These are phyloP conservation scores for Cercospora citrullina DNA, from an alignment of 2,329 filamentous ascomycete genomes.

Conservation along the genomic window DNA sequence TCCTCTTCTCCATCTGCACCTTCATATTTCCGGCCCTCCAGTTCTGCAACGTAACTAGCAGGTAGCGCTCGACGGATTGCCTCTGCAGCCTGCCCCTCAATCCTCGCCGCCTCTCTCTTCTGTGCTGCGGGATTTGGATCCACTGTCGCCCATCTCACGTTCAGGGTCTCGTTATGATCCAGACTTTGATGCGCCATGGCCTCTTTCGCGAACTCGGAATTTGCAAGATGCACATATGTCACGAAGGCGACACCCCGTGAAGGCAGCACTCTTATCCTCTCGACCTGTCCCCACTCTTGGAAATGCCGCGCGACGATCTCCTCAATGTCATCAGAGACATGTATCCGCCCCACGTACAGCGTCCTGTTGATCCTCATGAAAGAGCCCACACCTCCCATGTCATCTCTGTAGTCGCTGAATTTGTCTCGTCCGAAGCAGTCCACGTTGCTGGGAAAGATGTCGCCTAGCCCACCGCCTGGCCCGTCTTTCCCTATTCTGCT, in stretches of 20 bases:
- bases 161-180: constrained; percentile 88
- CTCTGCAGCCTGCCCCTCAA: constrained; percentile 96
- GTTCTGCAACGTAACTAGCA: constrained; percentile 85
- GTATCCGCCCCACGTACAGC: constrained; percentile 88
- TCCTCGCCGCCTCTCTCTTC: constrained; percentile 80
- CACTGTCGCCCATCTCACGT: constrained; percentile 94
- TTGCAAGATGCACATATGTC: constrained; percentile 88
- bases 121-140: constrained; percentile 95
- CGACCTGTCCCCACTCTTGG: constrained; percentile 92
- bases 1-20: constrained; percentile 68
- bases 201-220: constrained; percentile 76
- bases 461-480: constrained; percentile 58
- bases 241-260: constrained; percentile 89
- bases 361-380: constrained; percentile 95
- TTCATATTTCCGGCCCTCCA: constrained; percentile 69
- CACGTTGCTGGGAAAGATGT: constrained; percentile 89
- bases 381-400: constrained; percentile 94
- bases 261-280: constrained; percentile 83
- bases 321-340: constrained; percentile 95
- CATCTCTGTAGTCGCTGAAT: constrained; percentile 87
- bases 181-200: constrained; percentile 94
- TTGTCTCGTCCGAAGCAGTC: constrained; percentile 96
- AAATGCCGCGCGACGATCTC: constrained; percentile 94
- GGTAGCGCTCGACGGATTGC: constrained; percentile 86
- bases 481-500: constrained; percentile 40